Conservation (phyloP, 805 yeast genomes). For the Torulaspora gathmanii region DNA sequence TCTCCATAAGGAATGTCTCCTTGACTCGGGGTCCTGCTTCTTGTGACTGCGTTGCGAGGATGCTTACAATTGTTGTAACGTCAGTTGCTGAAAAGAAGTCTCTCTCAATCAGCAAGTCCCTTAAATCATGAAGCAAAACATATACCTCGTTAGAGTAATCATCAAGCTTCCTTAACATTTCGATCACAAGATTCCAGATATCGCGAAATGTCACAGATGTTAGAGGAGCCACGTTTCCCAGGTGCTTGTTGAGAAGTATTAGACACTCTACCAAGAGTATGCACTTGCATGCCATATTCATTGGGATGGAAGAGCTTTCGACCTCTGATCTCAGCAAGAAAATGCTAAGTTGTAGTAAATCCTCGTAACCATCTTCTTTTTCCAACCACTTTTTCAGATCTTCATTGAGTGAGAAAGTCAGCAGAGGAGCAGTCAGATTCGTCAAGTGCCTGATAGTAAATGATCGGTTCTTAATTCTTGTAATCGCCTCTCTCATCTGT, state of each 20-base stretch:
- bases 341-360: constrained; percentile 17
- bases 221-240: constrained; percentile 5
- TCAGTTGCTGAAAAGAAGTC: constrained; percentile 17
- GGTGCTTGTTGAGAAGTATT: constrained; percentile 10
- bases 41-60: constrained; percentile 15
- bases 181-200: constrained; percentile 23
- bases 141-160: constrained; percentile 27
- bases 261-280: constrained; percentile 25
- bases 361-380: constrained; percentile 21
- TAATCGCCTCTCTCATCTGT: constrained; percentile 21
- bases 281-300: constrained; percentile 27
- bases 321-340: constrained; percentile 26
- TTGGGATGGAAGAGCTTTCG: constrained; percentile 25
- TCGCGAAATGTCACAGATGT: constrained; percentile 11
- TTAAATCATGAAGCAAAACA: constrained; percentile 24
- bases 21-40: constrained; percentile 10
- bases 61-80: constrained; percentile 18
- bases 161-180: constrained; percentile 20
- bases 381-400: constrained; percentile 24
- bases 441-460: constrained; percentile 30
- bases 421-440: constrained; percentile 21
- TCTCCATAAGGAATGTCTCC: constrained; percentile 21
- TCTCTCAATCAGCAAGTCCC: constrained; percentile 16
- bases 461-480: constrained; percentile 26
- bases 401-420: constrained; percentile 7